Evolutionary conservation across 1,139 yeast species (phyloP).

Genomic region (Zygoascus meyerae): DNA sequence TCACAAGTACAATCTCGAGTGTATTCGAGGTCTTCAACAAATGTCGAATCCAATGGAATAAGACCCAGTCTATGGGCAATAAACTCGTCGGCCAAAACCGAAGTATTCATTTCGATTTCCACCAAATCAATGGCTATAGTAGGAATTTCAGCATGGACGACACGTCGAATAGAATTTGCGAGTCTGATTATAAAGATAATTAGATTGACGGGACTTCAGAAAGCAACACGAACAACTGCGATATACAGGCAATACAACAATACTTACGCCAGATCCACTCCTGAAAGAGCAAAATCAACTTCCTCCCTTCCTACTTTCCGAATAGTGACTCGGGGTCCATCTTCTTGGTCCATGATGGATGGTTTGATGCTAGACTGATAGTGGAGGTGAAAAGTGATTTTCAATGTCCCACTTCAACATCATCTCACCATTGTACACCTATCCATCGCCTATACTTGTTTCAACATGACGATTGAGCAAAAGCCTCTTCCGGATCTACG

Average conservation of each 20-base stretch:
- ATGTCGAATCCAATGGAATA: slow-evolving; percentile 79
- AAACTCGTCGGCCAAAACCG: slow-evolving; percentile 95
- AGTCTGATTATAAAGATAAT: slow-evolving; percentile 30
- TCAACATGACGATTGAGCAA: background rate
- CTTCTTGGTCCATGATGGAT: slow-evolving; percentile 34
- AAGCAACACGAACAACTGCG: background rate
- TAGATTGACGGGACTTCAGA: background rate
- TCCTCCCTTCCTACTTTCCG: slow-evolving; percentile 79
- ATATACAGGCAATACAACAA: background rate
- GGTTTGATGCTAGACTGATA: background rate
- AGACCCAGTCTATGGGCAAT: slow-evolving; percentile 89
- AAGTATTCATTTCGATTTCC: slow-evolving; percentile 87
- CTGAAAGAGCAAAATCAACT: slow-evolving; percentile 83
- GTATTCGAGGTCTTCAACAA: slow-evolving; percentile 61
- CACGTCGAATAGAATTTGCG: slow-evolving; percentile 88
- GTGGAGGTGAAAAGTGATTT: too few relatives aligned
- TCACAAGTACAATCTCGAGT: slow-evolving; percentile 97
- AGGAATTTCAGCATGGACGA: slow-evolving; percentile 94
- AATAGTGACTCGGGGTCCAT: slow-evolving; percentile 80
- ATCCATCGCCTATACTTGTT: too few relatives aligned
- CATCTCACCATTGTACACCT: too few relatives aligned
- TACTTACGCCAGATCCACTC: slow-evolving; percentile 68
- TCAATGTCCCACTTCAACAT: too few relatives aligned
- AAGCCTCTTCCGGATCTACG: slow-evolving; percentile 30
- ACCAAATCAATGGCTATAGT: slow-evolving; percentile 92